These are phyloP conservation scores for Mycena crocata DNA, from an alignment of 768 basidiomycete genomes.

Conservation along the genomic window DNA sequence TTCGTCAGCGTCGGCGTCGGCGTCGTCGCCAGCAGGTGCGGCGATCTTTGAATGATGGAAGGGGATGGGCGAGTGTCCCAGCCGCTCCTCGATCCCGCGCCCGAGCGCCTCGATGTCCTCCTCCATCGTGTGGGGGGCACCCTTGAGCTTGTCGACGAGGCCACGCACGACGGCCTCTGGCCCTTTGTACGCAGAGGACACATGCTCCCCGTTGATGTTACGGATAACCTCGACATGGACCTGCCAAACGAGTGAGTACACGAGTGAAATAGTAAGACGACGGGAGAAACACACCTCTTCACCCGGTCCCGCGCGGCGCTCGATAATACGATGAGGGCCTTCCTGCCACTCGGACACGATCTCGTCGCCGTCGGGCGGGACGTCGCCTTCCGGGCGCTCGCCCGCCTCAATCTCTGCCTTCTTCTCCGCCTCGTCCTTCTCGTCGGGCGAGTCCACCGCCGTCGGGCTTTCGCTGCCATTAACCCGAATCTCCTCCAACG, in stretches of 20 bases:
- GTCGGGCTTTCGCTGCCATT: slow-evolving; percentile 24
- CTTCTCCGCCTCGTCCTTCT: slow-evolving; percentile 11
- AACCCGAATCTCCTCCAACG: slow-evolving; percentile 27
- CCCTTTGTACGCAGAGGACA: slow-evolving; percentile 35
- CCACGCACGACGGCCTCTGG: slow-evolving; percentile 34
- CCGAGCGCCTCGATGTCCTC: slow-evolving; percentile 31
- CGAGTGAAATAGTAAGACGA: background rate
- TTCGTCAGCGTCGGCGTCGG: slow-evolving; percentile 52
- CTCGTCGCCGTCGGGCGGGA: slow-evolving; percentile 58
- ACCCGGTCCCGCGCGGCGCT: slow-evolving; percentile 66
- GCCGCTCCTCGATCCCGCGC: slow-evolving; percentile 27
- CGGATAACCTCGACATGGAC: slow-evolving; percentile 73
- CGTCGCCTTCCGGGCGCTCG: slow-evolving; percentile 44
- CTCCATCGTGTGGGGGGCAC: slow-evolving; percentile 28
- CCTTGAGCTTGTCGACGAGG: slow-evolving; percentile 41
- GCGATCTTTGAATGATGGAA: slow-evolving; percentile 12
- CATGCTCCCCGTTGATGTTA: slow-evolving; percentile 42
- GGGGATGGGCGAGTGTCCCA: slow-evolving; percentile 14
- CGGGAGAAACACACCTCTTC: slow-evolving; percentile 66
- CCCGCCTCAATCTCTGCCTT: slow-evolving; percentile 23
- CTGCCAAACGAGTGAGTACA: slow-evolving; percentile 42
- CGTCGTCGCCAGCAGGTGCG: background rate
- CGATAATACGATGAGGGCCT: slow-evolving; percentile 74
- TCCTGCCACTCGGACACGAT: slow-evolving; percentile 74
- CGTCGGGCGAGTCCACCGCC: slow-evolving; percentile 33